Conservation (phyloP, 257 asterid species). For the Solanum gandarillasii region DNA sequence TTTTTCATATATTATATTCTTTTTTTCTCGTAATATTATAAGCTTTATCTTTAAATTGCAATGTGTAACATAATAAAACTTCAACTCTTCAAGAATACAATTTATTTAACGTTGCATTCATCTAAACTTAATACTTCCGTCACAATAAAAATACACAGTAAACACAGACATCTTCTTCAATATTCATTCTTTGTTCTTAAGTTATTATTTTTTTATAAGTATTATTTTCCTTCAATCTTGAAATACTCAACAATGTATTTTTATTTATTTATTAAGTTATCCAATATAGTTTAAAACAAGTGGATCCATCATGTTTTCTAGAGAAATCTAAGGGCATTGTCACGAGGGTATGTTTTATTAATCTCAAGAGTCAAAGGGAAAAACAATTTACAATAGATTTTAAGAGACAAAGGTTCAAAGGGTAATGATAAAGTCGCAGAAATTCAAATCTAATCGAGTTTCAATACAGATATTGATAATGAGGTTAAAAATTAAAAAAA, state of each 20-base stretch:
- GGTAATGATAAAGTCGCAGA: neutral
- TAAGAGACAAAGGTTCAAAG: neutral
- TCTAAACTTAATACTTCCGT: neutral
- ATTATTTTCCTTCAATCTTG: neutral
- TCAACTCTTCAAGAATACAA: no score
- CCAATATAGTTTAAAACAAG: neutral
- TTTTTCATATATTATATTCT: neutral
- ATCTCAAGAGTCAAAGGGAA: neutral
- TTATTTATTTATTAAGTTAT: neutral
- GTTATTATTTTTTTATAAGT: no score
- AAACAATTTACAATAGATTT: neutral
- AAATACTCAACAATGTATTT: neutral
- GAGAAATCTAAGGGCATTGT: neutral
- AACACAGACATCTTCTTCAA: neutral
- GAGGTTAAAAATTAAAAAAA: neutral
- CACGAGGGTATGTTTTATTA: neutral
- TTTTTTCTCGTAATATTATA: neutral
- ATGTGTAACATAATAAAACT: no score
- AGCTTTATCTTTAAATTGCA: neutral
- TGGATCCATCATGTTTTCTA: neutral
- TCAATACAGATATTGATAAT: no score
- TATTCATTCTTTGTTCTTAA: neutral
- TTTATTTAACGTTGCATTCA: neutral
- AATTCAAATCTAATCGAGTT: neutral
- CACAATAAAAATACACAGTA: neutral